Evolutionary conservation across 1,284 basidiomycete species (phyloP).

Genomic region (Microbotryum lychnidis-dioicae): DNA sequence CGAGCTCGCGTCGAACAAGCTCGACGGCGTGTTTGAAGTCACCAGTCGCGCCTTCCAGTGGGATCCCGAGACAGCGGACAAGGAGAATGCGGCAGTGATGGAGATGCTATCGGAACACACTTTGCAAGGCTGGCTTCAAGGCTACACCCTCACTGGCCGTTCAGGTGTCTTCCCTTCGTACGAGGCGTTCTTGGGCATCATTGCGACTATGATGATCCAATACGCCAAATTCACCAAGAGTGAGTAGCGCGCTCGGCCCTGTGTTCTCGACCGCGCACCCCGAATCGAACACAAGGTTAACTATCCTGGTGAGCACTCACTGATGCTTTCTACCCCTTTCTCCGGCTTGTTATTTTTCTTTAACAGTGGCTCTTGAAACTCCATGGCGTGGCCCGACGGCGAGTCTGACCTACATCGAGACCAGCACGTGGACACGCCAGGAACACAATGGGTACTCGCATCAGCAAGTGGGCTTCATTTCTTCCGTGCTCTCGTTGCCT

Average conservation of each 20-base stretch:
- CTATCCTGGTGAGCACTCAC: too few species aligned
- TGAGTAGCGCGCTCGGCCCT: conserved; percentile 38
- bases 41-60: conserved; percentile 62
- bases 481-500: conserved; percentile 68
- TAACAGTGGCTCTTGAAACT: conserved; percentile 51
- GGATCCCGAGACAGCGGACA: conserved; percentile 54
- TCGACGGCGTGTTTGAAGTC: conserved; percentile 61
- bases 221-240: conserved; percentile 76
- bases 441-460: conserved; percentile 48
- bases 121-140: conserved; percentile 30
- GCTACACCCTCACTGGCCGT: conserved; percentile 48
- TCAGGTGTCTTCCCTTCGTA: conserved; percentile 80
- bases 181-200: conserved; percentile 73
- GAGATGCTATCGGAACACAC: conserved; percentile 32
- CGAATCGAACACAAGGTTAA: not conserved
- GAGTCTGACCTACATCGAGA: conserved; percentile 77
- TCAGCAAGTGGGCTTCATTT: conserved; percentile 62
- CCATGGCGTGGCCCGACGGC: conserved; percentile 63
- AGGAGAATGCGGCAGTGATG: conserved; percentile 67
- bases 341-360: not conserved
- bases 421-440: conserved; percentile 66
- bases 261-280: not conserved
- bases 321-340: conserved; percentile 1
- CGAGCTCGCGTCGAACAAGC: conserved; percentile 79
- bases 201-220: conserved; percentile 45